Evolutionary conservation across 176 grass and related monocot species (phyloP), one percentile per base, ranked within the genome.

Genomic region (Cenchrus purpureus): DNA sequence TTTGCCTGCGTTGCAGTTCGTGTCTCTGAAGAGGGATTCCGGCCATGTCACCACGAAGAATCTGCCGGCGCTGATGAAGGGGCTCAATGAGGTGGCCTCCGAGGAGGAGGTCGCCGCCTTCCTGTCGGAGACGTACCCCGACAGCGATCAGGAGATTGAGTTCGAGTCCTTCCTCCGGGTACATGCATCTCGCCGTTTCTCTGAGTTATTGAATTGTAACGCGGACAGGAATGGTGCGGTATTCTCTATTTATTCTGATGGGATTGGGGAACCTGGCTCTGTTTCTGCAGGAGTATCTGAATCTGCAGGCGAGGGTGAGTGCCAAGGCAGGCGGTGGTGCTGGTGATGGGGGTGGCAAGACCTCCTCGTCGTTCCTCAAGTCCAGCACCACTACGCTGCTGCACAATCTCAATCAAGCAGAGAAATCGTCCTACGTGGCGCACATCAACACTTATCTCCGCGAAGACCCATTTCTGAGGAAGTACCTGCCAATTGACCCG

Each of bases 401-500:
- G 87, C 97, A 98, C 73, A 95, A 92, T 62, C 94, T 98, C 72
- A 98, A 98, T 29, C 93, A 94, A 64, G 91, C 93, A 1, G 96
- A 98, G 86, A 98, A 98, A 82, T 75, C 93, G 20, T 98, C 97
- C 6, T 98, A 98, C 57, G 97, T 95, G 65, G 85, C 97, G 11
- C 97, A 98, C 72, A 98, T 98, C 73, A 98, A 98, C 57, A 95
- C 89, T 74, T 98, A 94, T 78, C 87, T 98, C 29, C 65, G 89
- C 4, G 97, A 98, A 12, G 97, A 98, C 61, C 61, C 97, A 12
- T 98, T 94, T 82, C 61, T 98, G 81, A 95, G 89, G 91, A 95
- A 98, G 49, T 98, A 95, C 78, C 78, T 98, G 82, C 97, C 97
- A 5, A 88, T 98, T 37, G 91, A 98, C 20, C 97, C 93, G 32